Evolutionary conservation across 306 rosid genomes (phyloP).

Genomic region (Clitoria ternatea): DNA sequence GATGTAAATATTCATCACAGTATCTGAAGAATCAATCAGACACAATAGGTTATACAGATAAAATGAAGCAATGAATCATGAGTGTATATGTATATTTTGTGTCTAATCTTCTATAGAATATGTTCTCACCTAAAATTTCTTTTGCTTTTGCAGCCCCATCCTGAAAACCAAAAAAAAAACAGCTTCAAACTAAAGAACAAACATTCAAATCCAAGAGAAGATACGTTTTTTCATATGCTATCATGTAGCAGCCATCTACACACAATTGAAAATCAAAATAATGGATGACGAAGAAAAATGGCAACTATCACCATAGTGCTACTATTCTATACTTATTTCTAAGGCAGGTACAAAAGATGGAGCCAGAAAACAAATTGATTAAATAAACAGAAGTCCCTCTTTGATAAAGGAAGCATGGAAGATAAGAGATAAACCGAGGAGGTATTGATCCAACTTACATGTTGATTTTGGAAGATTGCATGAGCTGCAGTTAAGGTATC

Average conservation of each 20-base stretch:
- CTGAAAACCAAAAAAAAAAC: slow-evolving; percentile 46
- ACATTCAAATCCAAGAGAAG: neutral
- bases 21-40: slow-evolving; percentile 46
- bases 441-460: slow-evolving; percentile 48
- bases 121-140: slow-evolving; percentile 66
- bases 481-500: slow-evolving; percentile 76
- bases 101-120: slow-evolving; percentile 19
- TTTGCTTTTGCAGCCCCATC: slow-evolving; percentile 72
- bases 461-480: slow-evolving; percentile 69
- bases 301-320: neutral
- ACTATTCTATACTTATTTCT: neutral
- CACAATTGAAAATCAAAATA: neutral
- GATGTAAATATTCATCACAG: slow-evolving; percentile 71
- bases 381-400: neutral
- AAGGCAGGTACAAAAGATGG: neutral
- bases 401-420: neutral
- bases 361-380: neutral
- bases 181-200: neutral
- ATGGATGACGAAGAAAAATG: neutral
- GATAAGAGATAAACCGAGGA: slow-evolving; percentile 12
- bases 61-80: neutral
- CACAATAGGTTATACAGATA: neutral
- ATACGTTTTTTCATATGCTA: neutral
- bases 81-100: neutral
- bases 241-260: slow-evolving; percentile 1